Evolutionary conservation across 768 basidiomycete species (phyloP), one percentile per base, ranked within the genome.

Genomic region (Boletellus ananas): DNA sequence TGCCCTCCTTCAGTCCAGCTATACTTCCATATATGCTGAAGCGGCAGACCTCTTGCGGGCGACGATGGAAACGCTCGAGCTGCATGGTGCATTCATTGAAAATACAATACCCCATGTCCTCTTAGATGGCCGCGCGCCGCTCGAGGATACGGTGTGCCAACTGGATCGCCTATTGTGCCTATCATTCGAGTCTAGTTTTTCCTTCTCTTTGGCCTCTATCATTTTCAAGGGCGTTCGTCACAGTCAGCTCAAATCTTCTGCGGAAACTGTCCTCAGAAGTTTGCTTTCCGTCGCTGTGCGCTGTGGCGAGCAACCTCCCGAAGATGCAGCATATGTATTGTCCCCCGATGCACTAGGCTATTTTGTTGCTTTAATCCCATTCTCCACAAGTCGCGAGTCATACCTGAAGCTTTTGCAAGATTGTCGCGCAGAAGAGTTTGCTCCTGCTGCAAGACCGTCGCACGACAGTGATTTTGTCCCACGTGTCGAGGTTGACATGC

Each of bases 221-320:
- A 80, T 95, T 41, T 90, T 93, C 78, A 93, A 94, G 63, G 92
- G 91, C 35, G 70, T 93, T 48, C 81, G 92, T 21, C 83, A 85
- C 57, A 75, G 81, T 2, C 73, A 75, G 3, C 75, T 90, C 55
- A 79, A 72, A 45, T 79, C 81, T 7, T 75, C 80, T 12, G 83
- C 87, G 2, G 79, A 81, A 55, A 72, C 71, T 4, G 77, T 80
- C 14, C 71, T 93, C 13, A 75, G 84, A 56, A 83, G 76, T 25
- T 70, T 91, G 16, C 71, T 92, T 12, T 67, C 72, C 27, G 77
- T 87, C 34, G 85, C 86, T 31, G 74, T 81, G 44, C 70, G 74
- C 18, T 70, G 76, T 17, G 62, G 72, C 38, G 49, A 59, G 54
- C 63, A 58, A 52, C 56, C 46, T 43, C 65, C 69, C 23, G 72